Evolutionary conservation across 2,329 filamentous ascomycete species (phyloP).

Genomic region (Claviceps pazoutovae): DNA sequence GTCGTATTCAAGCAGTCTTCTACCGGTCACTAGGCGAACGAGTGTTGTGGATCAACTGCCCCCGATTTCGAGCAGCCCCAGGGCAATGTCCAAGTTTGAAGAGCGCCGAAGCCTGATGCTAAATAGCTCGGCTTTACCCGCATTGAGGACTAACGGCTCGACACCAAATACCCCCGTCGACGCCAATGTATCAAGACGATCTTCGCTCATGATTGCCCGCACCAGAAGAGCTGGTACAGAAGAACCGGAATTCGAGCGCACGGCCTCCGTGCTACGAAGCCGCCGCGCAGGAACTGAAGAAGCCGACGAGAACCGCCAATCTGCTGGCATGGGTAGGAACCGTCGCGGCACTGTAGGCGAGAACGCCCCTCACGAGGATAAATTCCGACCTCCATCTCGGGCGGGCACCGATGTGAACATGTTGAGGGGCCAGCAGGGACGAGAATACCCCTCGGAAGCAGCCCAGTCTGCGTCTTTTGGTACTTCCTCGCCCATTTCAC

Average conservation of each 20-base stretch:
- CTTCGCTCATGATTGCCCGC: slow-evolving; percentile 34
- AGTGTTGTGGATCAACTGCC: slow-evolving; percentile 27
- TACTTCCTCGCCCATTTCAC: slow-evolving; percentile 23
- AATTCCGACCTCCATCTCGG: slow-evolving; percentile 42
- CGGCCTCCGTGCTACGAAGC: slow-evolving; percentile 32
- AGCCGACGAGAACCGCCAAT: slow-evolving; percentile 29
- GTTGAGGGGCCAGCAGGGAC: slow-evolving; percentile 15
- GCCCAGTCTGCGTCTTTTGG: slow-evolving; percentile 19
- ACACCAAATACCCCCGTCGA: slow-evolving; percentile 29
- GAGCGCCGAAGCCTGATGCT: slow-evolving; percentile 37
- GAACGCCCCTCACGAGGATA: slow-evolving; percentile 31
- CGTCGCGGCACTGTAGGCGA: slow-evolving; percentile 33
- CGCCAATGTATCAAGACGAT: slow-evolving; percentile 28
- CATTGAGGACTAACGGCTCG: slow-evolving; percentile 27
- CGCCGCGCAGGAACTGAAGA: slow-evolving; percentile 34
- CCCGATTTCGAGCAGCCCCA: slow-evolving; percentile 26
- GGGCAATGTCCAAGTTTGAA: slow-evolving; percentile 36
- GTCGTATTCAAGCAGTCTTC: slow-evolving; percentile 19
- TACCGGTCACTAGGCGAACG: slow-evolving; percentile 26
- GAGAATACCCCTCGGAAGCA: slow-evolving; percentile 18
- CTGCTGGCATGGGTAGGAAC: slow-evolving; percentile 29
- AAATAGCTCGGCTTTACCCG: slow-evolving; percentile 28
- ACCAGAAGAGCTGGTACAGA: slow-evolving; percentile 34
- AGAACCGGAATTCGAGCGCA: slow-evolving; percentile 36
- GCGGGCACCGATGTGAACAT: slow-evolving; percentile 40